A percentile compares a stretch with the other conserved stretches of the same genome.
These are phyloP conservation scores for Colletotrichum chlorophyti DNA, from an alignment of 2,329 filamentous ascomycete species.

Conservation along the genomic window DNA sequence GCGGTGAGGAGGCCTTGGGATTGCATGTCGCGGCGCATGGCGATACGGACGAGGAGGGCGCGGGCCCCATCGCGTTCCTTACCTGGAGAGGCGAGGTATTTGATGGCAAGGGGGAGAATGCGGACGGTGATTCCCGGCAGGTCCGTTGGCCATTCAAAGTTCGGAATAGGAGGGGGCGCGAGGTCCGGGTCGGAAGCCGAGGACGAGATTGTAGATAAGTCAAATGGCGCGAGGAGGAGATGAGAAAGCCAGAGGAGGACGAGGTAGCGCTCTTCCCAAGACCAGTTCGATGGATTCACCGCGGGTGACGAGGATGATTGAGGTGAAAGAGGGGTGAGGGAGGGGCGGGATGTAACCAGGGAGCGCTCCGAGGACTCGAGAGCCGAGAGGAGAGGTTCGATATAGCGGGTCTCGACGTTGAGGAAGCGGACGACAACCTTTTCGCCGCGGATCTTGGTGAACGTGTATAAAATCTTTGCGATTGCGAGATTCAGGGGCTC, in stretches of 20 bases:
- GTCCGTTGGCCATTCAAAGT: constrained; percentile 61
- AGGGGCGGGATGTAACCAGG: background rate
- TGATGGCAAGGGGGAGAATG: constrained; percentile 73
- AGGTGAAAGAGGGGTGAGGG: background rate
- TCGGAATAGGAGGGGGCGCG: constrained; percentile 48
- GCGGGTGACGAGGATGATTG: background rate
- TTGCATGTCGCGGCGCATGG: constrained; percentile 90
- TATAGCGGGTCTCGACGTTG: constrained; percentile 84
- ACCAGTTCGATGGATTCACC: constrained; percentile 47
- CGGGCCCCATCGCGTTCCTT: constrained; percentile 93
- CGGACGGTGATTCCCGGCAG: constrained; percentile 75
- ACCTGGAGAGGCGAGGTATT: constrained; percentile 76
- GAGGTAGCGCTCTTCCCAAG: constrained; percentile 90
- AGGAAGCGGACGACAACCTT: constrained; percentile 93
- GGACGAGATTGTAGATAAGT: constrained; percentile 83
- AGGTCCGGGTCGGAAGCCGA: constrained; percentile 53
- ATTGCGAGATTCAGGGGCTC: constrained; percentile 72
- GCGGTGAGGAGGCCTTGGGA: constrained; percentile 71
- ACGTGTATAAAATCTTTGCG: constrained; percentile 81
- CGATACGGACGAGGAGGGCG: constrained; percentile 78
- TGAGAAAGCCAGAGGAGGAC: constrained; percentile 88
- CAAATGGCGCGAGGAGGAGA: constrained; percentile 85
- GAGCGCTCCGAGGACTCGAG: constrained; percentile 66
- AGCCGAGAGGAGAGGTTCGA: constrained; percentile 79
- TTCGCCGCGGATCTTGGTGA: constrained; percentile 93